Evolutionary conservation across 2,329 filamentous ascomycete genomes (phyloP).

Genomic region (Dothistroma septosporum): DNA sequence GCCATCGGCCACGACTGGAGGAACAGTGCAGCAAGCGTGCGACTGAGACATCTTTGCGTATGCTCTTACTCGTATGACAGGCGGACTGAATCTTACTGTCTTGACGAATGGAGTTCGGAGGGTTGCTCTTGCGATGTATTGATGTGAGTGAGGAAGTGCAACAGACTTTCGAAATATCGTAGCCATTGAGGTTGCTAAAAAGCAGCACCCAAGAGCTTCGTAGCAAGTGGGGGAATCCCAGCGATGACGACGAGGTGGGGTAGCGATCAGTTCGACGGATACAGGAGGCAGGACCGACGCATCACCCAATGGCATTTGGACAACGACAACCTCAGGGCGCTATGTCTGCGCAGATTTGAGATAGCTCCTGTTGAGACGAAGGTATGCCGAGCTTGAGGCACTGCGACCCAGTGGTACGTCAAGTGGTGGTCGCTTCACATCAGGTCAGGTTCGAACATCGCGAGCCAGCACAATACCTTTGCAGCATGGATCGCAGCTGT

Average conservation of each 20-base stretch:
- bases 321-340: background rate
- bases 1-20: slow-evolving; percentile 45
- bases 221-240: background rate
- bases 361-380: background rate
- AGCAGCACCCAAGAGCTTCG: background rate
- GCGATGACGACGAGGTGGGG: background rate
- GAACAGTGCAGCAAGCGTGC: slow-evolving; percentile 47
- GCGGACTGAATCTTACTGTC: background rate
- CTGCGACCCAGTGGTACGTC: background rate
- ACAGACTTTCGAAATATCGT: background rate
- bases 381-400: background rate
- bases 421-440: too few species aligned
- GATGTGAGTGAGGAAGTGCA: background rate
- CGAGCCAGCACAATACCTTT: too few species aligned
- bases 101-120: background rate
- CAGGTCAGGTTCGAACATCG: too few species aligned
- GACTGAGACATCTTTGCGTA: slow-evolving; percentile 32
- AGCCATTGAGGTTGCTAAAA: background rate
- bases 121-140: background rate
- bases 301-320: background rate
- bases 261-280: background rate
- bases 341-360: background rate
- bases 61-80: slow-evolving; percentile 3
- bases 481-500: too few species aligned
- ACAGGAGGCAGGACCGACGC: background rate